Conservation (phyloP, 2,329 filamentous ascomycete genomes). For the Colletotrichum truncatum region DNA sequence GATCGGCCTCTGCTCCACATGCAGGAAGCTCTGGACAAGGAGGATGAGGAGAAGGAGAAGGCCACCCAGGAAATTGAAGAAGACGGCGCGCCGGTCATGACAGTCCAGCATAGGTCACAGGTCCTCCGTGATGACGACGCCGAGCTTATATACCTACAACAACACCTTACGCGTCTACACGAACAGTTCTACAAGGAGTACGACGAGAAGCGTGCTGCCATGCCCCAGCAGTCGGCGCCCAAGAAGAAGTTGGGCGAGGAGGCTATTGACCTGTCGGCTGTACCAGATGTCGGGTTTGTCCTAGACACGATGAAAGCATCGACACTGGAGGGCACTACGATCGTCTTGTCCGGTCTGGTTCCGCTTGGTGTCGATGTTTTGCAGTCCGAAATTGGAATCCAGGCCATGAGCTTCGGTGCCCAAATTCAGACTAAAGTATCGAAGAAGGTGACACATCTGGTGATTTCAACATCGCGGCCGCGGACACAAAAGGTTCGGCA, state of each 20-base stretch:
- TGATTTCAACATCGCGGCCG: conserved; percentile 74
- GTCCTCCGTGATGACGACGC: conserved; percentile 88
- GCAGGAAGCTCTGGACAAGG: conserved; percentile 89
- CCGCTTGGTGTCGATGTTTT: conserved; percentile 83
- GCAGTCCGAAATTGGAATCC: conserved; percentile 85
- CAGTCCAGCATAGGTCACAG: conserved; percentile 65
- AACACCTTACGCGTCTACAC: conserved; percentile 81
- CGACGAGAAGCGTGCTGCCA: conserved; percentile 60
- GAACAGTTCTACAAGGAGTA: conserved; percentile 85
- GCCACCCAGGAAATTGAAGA: conserved; percentile 55
- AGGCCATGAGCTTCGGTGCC: conserved; percentile 88
- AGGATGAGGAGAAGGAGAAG: conserved; percentile 72
- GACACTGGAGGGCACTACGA: conserved; percentile 77
- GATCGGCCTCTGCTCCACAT: conserved; percentile 91
- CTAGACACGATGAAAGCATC: conserved; percentile 82
- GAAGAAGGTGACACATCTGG: conserved; percentile 75
- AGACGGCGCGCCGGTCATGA: conserved; percentile 36
- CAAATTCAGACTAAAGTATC: conserved; percentile 65
- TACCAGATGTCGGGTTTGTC: conserved; percentile 88
- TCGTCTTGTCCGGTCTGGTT: conserved; percentile 92
- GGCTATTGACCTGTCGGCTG: conserved; percentile 57
- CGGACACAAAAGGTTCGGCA: conserved; percentile 92
- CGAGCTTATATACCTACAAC: conserved; percentile 81
- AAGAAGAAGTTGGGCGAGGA: conserved; percentile 44
- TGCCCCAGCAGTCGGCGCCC: conserved; percentile 21